Base-by-base conservation (phyloP, 2,329 filamentous ascomycete species). In the Hysterium pulicare region DNA sequence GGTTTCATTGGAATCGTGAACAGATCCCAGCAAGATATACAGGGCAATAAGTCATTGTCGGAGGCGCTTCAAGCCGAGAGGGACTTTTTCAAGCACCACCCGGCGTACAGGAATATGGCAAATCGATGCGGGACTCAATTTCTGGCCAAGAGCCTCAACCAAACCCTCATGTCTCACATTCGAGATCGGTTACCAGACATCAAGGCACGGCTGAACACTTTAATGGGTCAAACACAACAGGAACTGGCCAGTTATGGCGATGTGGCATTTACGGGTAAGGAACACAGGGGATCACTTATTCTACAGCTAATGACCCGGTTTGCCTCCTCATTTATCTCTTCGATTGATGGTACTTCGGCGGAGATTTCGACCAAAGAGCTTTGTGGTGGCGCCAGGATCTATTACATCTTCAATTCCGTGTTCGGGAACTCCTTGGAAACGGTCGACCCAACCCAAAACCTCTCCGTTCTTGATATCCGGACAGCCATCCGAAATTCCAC, bases 151-250 rank as follows among this genome's bases (percentile, higher is more conserved):
- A 95, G 88, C 11, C 77, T 98, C 48, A 98, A 97, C 69, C 85
- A 85, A 33, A 98, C 93, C 10, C 77, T 98, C 51, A 97, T 98
- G 93, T 73, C 83, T 17, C 93, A 98, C 62, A 98, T 98, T 62
- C 86, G 93, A 47, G 93, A 98, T 65, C 83, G 93, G 35, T 74
- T 98, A 57, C 93, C 93, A 22, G 93, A 98, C 67, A 98, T 98
- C 74, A 98, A 98, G 71, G 93, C 93, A 38, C 84, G 93, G 42
- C 77, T 98, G 48, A 98, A 98, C 69, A 98, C 93, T 1, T 74
- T 98, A 39, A 98, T 98, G 93, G 93, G 93, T n/a, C 93, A 98
- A 70, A 97, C 93, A 37, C 93, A 98, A 64, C 93, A 98, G 72
- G 93, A 98, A 68, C 78, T 98, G 44, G 93, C 93, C 33, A 95